phyloP scores from a whole-genome alignment of 768 basidiomycete genomes.

The Harrya chromipes region DNA sequence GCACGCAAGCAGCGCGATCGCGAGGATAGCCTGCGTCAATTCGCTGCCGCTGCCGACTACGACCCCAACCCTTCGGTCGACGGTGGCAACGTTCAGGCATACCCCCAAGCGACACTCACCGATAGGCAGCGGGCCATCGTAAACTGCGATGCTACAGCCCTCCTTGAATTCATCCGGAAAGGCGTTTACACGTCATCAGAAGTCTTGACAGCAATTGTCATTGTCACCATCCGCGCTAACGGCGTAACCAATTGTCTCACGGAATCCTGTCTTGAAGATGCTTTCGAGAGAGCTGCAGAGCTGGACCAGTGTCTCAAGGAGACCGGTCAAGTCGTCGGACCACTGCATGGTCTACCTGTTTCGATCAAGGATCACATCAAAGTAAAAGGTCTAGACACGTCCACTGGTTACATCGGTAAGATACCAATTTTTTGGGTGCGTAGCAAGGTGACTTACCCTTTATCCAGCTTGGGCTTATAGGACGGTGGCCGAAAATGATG shows the following conservation, averaged over 20 bases:
- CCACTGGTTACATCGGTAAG: slow-evolving; percentile 32
- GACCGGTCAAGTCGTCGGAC: slow-evolving; percentile 49
- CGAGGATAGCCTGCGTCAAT: slow-evolving; percentile 12
- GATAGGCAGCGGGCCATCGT: slow-evolving; percentile 27
- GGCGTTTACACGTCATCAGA: slow-evolving; percentile 23
- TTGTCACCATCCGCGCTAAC: slow-evolving; percentile 28
- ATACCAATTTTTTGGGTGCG: neutral
- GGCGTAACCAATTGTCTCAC: slow-evolving; percentile 49
- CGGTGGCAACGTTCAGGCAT: slow-evolving; percentile 22
- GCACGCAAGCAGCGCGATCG: slow-evolving; percentile 26
- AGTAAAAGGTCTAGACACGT: slow-evolving; percentile 41
- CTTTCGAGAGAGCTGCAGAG: slow-evolving; percentile 43
- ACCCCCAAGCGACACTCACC: slow-evolving; percentile 26
- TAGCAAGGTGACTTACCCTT: slow-evolving; percentile 12
- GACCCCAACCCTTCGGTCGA: slow-evolving; percentile 1
- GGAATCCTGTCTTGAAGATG: slow-evolving; percentile 57
- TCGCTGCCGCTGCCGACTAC: neutral
- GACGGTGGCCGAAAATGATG: slow-evolving; percentile 38
- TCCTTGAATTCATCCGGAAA: slow-evolving; percentile 21
- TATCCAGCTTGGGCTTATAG: slow-evolving; percentile 38
- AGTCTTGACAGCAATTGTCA: slow-evolving; percentile 27
- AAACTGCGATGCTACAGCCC: slow-evolving; percentile 29
- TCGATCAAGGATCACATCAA: slow-evolving; percentile 49
- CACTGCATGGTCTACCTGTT: slow-evolving; percentile 43
- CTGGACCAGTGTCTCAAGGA: slow-evolving; percentile 44